These are phyloP conservation scores for Monilinia laxa DNA, from an alignment of 2,329 filamentous ascomycete species.

Conservation along the genomic window DNA sequence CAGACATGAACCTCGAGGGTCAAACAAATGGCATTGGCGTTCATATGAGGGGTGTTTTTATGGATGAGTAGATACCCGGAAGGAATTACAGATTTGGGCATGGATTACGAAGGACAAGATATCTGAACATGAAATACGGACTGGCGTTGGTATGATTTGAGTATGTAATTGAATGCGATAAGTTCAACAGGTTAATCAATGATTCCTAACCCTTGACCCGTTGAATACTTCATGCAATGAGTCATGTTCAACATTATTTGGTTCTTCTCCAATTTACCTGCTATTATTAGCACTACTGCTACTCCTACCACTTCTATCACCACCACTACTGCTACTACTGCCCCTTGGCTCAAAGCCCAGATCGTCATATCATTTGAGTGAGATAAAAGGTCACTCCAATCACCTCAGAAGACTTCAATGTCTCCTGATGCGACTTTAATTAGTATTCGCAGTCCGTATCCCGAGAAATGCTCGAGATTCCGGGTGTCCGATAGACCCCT, in stretches of 20 bases:
- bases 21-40: background rate
- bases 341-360: background rate
- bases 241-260: background rate
- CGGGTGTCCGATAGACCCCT: background rate
- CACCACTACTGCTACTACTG: too few relatives aligned
- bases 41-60: background rate
- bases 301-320: too few relatives aligned
- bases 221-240: background rate
- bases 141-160: background rate
- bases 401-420: background rate
- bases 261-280: too few relatives aligned
- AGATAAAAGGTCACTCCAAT: background rate
- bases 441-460: background rate
- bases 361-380: background rate
- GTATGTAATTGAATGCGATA: background rate
- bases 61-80: conserved; percentile 11
- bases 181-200: background rate
- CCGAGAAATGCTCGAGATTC: background rate
- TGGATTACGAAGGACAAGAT: background rate
- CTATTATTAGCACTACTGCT: background rate
- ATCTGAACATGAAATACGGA: background rate
- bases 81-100: background rate
- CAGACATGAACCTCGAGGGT: background rate
- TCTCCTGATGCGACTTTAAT: background rate
- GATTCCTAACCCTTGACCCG: background rate